Evolutionary conservation across 495 filamentous ascomycete genomes (phyloP).

Genomic region (Trichocladium uniseriatum): DNA sequence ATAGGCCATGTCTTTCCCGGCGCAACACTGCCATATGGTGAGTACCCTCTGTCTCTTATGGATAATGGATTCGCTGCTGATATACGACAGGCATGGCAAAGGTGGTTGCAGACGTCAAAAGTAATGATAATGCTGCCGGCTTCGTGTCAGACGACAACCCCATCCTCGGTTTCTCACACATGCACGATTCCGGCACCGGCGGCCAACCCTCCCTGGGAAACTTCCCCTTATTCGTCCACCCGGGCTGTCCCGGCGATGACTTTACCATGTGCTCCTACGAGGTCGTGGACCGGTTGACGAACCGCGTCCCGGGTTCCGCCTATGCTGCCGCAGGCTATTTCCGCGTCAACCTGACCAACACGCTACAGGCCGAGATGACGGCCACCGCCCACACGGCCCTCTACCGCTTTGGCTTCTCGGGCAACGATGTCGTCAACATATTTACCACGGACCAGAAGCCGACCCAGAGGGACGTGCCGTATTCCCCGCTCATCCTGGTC

Average conservation of each 20-base stretch:
- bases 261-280: constrained; percentile 52
- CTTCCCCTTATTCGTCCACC: constrained; percentile 63
- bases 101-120: constrained; percentile 51
- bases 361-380: constrained; percentile 65
- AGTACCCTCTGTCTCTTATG: neutral
- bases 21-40: constrained; percentile 59
- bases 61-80: constrained; percentile 14
- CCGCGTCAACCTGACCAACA: constrained; percentile 48
- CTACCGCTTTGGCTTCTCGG: constrained; percentile 59
- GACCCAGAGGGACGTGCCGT: constrained; percentile 22
- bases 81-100: constrained; percentile 51
- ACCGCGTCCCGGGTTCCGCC: constrained; percentile 42
- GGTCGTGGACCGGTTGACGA: constrained; percentile 36
- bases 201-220: constrained; percentile 62
- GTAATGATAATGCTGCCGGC: constrained; percentile 55
- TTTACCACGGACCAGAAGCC: neutral
- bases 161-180: constrained; percentile 47
- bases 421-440: constrained; percentile 9
- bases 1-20: constrained; percentile 61
- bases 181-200: constrained; percentile 56
- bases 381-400: constrained; percentile 53
- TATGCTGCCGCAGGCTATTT: constrained; percentile 63
- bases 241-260: constrained; percentile 55
- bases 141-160: constrained; percentile 51
- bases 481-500: constrained; percentile 51